Conservation (phyloP, 345 rosid genomes). For the Garcia nutans region DNA sequence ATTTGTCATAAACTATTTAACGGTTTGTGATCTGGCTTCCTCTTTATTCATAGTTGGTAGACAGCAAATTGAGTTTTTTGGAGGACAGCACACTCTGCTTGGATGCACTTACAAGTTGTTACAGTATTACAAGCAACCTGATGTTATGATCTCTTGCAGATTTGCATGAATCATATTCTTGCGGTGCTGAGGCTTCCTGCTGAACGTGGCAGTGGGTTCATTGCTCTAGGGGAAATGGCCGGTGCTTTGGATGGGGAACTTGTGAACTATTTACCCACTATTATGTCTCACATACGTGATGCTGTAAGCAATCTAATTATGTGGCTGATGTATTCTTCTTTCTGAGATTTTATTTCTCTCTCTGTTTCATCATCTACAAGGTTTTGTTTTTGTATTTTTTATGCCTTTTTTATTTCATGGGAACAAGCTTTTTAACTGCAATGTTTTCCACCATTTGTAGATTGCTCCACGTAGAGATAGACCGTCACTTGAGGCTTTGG, state of each 20-base stretch:
- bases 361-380: conserved; percentile 13
- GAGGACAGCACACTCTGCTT: neutral
- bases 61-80: conserved; percentile 1
- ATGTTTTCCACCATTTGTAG: conserved; percentile 31
- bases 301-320: conserved; percentile 54
- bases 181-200: conserved; percentile 77
- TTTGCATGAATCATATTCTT: conserved; percentile 95
- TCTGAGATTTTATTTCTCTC: conserved; percentile 14
- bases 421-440: neutral
- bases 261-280: conserved; percentile 89
- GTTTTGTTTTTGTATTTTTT: conserved; percentile 10
- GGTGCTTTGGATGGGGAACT: conserved; percentile 99
- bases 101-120: neutral
- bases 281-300: conserved; percentile 83
- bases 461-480: conserved; percentile 98
- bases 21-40: conserved; percentile 47
- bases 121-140: neutral
- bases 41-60: conserved; percentile 8
- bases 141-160: conserved; percentile 48
- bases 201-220: conserved; percentile 95
- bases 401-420: neutral
- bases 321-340: conserved; percentile 10
- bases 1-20: conserved; percentile 88
- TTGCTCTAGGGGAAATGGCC: conserved; percentile 99
- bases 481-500: conserved; percentile 94